Conservation (phyloP, 2,329 filamentous ascomycete species). For the Paraphoma sp. region DNA sequence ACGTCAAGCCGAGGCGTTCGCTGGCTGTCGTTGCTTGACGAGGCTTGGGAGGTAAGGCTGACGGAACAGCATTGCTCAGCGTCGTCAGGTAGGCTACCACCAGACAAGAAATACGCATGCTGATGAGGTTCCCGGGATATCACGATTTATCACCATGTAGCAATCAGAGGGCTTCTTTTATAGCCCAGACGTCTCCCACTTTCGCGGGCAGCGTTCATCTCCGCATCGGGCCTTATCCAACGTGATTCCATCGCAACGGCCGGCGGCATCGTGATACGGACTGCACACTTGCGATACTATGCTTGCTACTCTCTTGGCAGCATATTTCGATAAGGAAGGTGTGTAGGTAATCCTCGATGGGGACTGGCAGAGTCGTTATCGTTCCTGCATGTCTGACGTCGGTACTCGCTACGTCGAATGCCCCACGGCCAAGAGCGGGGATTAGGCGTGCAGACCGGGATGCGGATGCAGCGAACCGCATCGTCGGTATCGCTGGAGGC, state of each 20-base stretch:
- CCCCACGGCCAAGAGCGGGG: conserved; percentile 10
- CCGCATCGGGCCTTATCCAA: not conserved
- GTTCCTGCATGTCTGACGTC: conserved; percentile 8
- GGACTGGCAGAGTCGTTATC: conserved; percentile 13
- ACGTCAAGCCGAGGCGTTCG: conserved; percentile 27
- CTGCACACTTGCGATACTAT: not conserved
- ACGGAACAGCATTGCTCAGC: conserved; percentile 5
- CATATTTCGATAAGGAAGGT: conserved; percentile 6
- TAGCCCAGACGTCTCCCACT: not conserved
- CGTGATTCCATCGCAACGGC: not conserved
- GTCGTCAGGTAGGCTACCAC: conserved; percentile 8
- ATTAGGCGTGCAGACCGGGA: not conserved
- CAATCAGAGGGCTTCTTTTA: no score
- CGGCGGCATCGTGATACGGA: not conserved
- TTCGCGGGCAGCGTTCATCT: not conserved
- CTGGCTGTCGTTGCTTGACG: conserved; percentile 23
- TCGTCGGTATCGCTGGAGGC: not conserved
- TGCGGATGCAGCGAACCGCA: conserved; percentile 5
- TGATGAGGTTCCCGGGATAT: not conserved
- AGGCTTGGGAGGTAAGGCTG: not conserved
- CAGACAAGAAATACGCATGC: conserved; percentile 9
- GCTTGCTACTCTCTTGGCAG: conserved; percentile 4
- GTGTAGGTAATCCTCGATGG: not conserved
- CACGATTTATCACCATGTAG: no score
- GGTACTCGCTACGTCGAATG: not conserved